Conservation (phyloP, 2,329 filamentous ascomycete species). For the Alternaria incomplexa region DNA sequence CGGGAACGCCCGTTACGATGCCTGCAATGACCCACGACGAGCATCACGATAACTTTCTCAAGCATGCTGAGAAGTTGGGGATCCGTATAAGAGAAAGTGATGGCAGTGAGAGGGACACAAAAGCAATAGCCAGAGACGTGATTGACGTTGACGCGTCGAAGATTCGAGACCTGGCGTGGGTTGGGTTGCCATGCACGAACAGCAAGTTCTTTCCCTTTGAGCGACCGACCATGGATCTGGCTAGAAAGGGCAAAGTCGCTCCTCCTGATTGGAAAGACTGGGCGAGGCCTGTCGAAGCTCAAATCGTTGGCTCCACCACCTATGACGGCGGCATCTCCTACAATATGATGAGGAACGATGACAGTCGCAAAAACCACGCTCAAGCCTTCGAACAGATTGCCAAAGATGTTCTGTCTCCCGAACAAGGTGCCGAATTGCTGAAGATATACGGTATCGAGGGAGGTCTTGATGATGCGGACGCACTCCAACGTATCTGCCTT, state of each 20-base stretch:
- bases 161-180: slow-evolving; percentile 20
- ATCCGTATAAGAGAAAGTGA: not conserved
- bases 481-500: slow-evolving; percentile 20
- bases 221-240: slow-evolving; percentile 12
- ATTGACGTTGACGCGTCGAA: slow-evolving; percentile 4
- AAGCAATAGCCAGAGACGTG: slow-evolving; percentile 8
- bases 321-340: slow-evolving; percentile 24
- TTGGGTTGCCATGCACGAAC: slow-evolving; percentile 17
- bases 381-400: not conserved
- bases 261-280: slow-evolving; percentile 1
- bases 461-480: slow-evolving; percentile 3
- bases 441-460: slow-evolving; percentile 1
- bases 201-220: slow-evolving; percentile 12
- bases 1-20: slow-evolving; percentile 22
- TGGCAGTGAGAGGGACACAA: not conserved
- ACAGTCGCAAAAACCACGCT: slow-evolving; percentile 9
- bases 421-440: not conserved
- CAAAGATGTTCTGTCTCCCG: slow-evolving; percentile 5
- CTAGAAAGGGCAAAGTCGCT: not conserved
- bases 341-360: slow-evolving; percentile 22
- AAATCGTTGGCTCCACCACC: slow-evolving; percentile 21
- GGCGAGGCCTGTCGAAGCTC: slow-evolving; percentile 10
- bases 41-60: slow-evolving; percentile 17
- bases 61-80: slow-evolving; percentile 7
- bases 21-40: slow-evolving; percentile 16